Conservation (phyloP, 2,329 filamentous ascomycete genomes). For the Acephala macrosclerotiorum region DNA sequence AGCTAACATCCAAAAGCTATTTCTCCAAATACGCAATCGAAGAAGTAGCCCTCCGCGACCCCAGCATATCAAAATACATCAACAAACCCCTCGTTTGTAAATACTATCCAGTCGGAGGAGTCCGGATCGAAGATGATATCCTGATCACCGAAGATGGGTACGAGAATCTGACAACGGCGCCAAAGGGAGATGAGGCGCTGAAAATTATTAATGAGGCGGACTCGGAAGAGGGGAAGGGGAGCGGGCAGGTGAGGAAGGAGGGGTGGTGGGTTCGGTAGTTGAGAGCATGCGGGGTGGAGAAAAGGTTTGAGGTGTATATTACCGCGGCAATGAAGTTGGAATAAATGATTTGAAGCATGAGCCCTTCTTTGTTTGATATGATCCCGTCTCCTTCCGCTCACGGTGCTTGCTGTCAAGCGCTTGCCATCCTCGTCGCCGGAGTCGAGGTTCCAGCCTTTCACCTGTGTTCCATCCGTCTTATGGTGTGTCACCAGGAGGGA, state of each 20-base stretch:
- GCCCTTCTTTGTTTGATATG: background rate
- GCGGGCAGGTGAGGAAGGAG: constrained; percentile 10
- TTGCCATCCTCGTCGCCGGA: background rate
- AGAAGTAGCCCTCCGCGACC: constrained; percentile 68
- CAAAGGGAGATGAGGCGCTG: constrained; percentile 77
- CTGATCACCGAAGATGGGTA: constrained; percentile 79
- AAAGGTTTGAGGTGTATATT: background rate
- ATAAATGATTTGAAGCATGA: background rate
- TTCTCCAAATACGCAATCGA: constrained; percentile 79
- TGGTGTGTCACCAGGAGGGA: background rate
- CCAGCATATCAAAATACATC: constrained; percentile 68
- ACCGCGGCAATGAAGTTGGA: background rate
- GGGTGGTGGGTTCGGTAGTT: constrained; percentile 37
- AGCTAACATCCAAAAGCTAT: constrained; percentile 57
- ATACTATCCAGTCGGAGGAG: constrained; percentile 84
- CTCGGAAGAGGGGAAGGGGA: constrained; percentile 7
- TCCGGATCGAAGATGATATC: constrained; percentile 92
- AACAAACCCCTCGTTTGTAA: constrained; percentile 68
- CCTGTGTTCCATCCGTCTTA: background rate
- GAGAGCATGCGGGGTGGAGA: background rate
- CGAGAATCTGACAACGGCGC: constrained; percentile 84
- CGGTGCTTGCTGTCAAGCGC: background rate
- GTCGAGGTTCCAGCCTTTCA: background rate
- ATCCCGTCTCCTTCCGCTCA: background rate
- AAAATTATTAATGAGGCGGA: constrained; percentile 57